phyloP scores from a whole-genome alignment of 163 green algal species.

The Scenedesmus sp. region DNA sequence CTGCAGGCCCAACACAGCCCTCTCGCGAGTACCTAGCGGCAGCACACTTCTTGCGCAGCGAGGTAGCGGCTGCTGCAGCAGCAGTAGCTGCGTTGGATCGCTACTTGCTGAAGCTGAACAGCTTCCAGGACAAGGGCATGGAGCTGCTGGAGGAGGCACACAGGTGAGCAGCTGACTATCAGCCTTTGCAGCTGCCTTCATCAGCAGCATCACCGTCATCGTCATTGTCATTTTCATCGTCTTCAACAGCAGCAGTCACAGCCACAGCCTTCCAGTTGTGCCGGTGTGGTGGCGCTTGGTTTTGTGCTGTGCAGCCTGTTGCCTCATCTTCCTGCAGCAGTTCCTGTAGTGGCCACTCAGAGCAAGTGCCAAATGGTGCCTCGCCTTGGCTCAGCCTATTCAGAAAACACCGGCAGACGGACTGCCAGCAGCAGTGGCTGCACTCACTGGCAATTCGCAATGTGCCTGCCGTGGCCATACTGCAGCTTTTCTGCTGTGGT shows the following conservation, averaged over 20 bases:
- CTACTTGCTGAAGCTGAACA: slow-evolving; percentile 17
- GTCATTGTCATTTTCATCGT: background rate
- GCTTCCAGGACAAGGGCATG: slow-evolving; percentile 47
- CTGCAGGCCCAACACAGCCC: background rate
- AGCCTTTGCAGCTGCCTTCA: background rate
- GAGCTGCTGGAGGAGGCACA: slow-evolving; percentile 51
- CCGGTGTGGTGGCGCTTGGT: too few species aligned
- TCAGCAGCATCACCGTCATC: background rate
- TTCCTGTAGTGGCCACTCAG: too few species aligned
- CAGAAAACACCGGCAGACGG: too few species aligned
- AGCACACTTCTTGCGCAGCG: slow-evolving; percentile 34
- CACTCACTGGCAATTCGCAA: background rate
- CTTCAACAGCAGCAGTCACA: background rate
- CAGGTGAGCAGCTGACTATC: slow-evolving; percentile 12
- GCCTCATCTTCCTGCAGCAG: background rate
- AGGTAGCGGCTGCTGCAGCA: slow-evolving; percentile 31
- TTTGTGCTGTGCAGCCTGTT: background rate
- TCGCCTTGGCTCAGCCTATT: too few species aligned
- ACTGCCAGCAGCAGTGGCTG: background rate
- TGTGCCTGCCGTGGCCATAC: background rate
- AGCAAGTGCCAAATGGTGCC: too few species aligned
- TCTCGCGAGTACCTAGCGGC: background rate
- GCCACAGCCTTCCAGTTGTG: too few species aligned
- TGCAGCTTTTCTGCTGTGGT: background rate
- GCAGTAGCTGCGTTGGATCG: slow-evolving; percentile 40